Percentiles rank a stretch among this genome's conserved stretches.
phyloP scores from a whole-genome alignment of 805 yeast species.

The Monosporozyma servazzii region DNA sequence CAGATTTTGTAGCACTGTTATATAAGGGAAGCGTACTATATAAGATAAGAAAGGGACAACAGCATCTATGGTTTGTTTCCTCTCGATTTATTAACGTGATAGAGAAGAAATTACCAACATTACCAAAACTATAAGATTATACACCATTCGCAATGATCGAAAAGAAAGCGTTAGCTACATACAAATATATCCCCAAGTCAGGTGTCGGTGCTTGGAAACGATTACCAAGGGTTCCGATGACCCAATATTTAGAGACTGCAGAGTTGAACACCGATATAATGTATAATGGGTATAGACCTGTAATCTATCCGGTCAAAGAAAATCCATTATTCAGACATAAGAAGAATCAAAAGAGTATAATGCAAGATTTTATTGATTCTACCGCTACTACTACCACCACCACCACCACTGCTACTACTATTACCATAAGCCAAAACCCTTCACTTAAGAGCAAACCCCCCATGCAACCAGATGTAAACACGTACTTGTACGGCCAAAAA shows the following conservation, averaged over 20 bases:
- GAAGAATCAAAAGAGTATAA: not conserved
- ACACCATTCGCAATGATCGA: not conserved
- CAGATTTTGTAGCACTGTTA: not conserved
- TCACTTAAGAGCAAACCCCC: not conserved
- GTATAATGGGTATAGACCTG: conserved; percentile 28
- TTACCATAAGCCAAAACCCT: too few relatives aligned
- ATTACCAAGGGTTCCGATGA: conserved; percentile 28
- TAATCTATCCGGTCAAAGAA: conserved; percentile 26
- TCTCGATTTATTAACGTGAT: too few relatives aligned
- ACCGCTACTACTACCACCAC: not conserved
- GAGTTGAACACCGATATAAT: conserved; percentile 24
- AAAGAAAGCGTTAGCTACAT: not conserved
- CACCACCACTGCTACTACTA: not conserved
- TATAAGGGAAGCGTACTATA: not conserved
- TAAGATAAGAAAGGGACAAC: not conserved
- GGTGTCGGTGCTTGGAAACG: not conserved
- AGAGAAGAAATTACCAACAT: not conserved
- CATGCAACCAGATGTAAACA: not conserved
- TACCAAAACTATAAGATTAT: not conserved
- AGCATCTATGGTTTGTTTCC: too few relatives aligned
- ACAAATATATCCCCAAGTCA: not conserved
- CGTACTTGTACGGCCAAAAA: conserved; percentile 4
- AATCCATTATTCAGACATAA: conserved; percentile 22
- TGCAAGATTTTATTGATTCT: not conserved
- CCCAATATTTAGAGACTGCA: conserved; percentile 22